These are phyloP conservation scores for Pichia sp. DNA, from an alignment of 1,139 yeast genomes.

Conservation along the genomic window DNA sequence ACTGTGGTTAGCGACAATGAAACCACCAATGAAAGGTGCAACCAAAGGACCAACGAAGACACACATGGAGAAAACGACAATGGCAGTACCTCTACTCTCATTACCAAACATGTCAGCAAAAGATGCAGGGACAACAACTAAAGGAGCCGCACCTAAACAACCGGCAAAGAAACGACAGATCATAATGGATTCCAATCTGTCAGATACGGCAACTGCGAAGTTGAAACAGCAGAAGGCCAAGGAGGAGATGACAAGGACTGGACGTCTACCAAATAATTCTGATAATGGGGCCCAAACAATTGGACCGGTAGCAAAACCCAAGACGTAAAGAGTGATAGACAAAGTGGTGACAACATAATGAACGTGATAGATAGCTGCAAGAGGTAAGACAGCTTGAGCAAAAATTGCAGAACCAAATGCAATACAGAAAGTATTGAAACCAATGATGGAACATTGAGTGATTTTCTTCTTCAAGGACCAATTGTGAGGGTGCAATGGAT, in stretches of 20 bases:
- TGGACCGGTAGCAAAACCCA: constrained; percentile 83
- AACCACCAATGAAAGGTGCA: constrained; percentile 70
- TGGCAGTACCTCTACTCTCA: constrained; percentile 57
- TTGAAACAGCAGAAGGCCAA: constrained; percentile 53
- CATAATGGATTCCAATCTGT: constrained; percentile 65
- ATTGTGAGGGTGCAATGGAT: constrained; percentile 57
- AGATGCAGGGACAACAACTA: constrained; percentile 79
- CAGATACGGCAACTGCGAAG: constrained; percentile 67
- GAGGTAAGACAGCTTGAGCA: constrained; percentile 40
- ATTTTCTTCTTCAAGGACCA: constrained; percentile 42
- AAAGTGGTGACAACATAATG: constrained; percentile 49
- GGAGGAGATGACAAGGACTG: constrained; percentile 45
- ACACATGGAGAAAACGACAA: constrained; percentile 56
- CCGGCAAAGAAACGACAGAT: constrained; percentile 74
- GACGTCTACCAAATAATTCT: constrained; percentile 65
- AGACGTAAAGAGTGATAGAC: constrained; percentile 64
- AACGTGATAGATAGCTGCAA: constrained; percentile 41
- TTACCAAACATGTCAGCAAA: constrained; percentile 70
- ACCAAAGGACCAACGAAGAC: constrained; percentile 71
- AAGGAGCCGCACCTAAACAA: constrained; percentile 68
- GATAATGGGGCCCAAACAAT: constrained; percentile 76
- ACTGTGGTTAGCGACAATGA: constrained; percentile 40
- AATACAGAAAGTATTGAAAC: constrained; percentile 36
- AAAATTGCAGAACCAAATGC: constrained; percentile 62
- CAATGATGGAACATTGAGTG: constrained; percentile 35